phyloP scores from a whole-genome alignment of 192 early-diverging fungal species.

The Haplosporangium gracile region DNA sequence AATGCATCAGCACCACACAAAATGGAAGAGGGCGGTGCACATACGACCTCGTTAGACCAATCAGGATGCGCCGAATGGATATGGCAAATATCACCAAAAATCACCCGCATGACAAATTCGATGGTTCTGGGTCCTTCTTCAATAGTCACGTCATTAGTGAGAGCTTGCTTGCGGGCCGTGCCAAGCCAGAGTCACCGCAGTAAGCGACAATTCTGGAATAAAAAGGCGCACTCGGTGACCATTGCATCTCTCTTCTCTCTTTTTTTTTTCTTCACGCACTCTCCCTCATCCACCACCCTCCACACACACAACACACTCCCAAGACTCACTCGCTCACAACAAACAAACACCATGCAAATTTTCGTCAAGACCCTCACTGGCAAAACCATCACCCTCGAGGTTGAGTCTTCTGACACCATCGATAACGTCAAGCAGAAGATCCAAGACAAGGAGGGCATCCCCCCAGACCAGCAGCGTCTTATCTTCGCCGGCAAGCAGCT shows the following conservation, averaged over 20 bases:
- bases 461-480: constrained; percentile 81
- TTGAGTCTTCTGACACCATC: constrained; percentile 83
- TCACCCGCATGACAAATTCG: too few species aligned
- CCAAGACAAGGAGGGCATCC: constrained; percentile 84
- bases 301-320: constrained; percentile 5
- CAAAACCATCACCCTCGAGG: constrained; percentile 97
- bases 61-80: background rate
- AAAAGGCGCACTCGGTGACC: background rate
- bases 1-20: too few species aligned
- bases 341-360: constrained; percentile 69
- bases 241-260: constrained; percentile 7
- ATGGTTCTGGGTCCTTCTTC: background rate
- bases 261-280: background rate
- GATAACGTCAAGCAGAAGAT: constrained; percentile 90
- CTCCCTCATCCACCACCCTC: background rate
- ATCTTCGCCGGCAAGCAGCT: constrained; percentile 86
- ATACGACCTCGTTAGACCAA: background rate
- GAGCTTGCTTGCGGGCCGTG: background rate
- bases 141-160: background rate
- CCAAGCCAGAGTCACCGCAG: background rate
- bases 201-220: too few species aligned
- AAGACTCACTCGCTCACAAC: background rate
- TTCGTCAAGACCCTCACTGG: constrained; percentile 93
- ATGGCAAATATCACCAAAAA: background rate
- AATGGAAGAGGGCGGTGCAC: background rate